These are phyloP conservation scores for Fusarium kyushuense DNA, from an alignment of 2,329 filamentous ascomycete genomes.

Conservation along the genomic window DNA sequence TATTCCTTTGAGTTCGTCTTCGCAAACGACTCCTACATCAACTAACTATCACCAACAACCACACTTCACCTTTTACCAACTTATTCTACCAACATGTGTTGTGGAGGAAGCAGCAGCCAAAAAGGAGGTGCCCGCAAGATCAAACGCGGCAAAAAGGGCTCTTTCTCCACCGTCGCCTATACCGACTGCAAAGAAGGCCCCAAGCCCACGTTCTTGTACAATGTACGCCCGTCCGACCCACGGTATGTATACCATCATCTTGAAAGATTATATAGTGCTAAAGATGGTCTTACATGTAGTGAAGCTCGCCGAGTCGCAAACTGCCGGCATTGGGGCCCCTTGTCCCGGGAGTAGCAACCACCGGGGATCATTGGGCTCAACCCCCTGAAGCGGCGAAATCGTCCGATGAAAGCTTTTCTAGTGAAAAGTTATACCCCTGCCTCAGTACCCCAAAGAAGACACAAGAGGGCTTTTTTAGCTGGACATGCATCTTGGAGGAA, in stretches of 20 bases:
- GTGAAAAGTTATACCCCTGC: neutral
- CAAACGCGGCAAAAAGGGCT: neutral
- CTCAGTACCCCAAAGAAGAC: neutral
- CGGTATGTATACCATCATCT: neutral
- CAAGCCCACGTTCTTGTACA: neutral
- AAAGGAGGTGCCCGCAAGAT: no score
- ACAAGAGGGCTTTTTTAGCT: neutral
- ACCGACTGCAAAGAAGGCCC: neutral
- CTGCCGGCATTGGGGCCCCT: neutral
- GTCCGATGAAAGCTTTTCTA: neutral
- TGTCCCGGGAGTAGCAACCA: neutral
- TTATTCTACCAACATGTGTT: neutral
- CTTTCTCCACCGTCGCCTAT: neutral
- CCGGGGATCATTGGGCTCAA: no score
- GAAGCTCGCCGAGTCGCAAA: neutral
- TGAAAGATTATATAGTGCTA: rapidly evolving
- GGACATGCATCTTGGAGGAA: no score
- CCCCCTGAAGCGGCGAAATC: neutral
- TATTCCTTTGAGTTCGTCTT: neutral
- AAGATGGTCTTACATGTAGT: neutral
- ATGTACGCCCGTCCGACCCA: neutral
- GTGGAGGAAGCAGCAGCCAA: neutral
- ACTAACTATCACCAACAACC: neutral
- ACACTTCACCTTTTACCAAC: neutral
- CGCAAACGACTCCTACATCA: neutral